Base-by-base conservation (phyloP, 2,329 filamentous ascomycete species). In the Thermochaetoides dissita region DNA sequence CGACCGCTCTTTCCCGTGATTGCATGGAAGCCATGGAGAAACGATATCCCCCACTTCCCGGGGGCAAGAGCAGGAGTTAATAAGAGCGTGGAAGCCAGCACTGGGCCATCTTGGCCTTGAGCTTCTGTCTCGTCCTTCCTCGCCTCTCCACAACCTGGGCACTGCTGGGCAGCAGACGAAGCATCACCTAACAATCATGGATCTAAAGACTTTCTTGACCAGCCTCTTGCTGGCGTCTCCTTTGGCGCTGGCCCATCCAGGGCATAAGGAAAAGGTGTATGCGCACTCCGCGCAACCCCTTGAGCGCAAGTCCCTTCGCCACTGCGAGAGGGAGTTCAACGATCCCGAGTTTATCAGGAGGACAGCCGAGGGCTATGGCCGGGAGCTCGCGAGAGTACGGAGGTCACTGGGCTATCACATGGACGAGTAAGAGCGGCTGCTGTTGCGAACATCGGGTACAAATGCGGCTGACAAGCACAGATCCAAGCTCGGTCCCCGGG, bases 321-420 rank as follows among this genome's bases (percentile, higher is more conserved):
- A 58, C 51, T 58, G 56, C 51, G 31, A 43, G 30, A 31, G 36
- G 38, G 40, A 49, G 29, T 57, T 58, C 45, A 37, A 37, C 31
- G 38, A 53, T 7, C 52, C 51, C 40, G 54, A 54, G 41, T 57
- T 58, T 24, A 32, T 55, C 34, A 47, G 50, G 44, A 46, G 49
- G 37, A 57, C 54, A 1, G 51, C 57, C 17, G 52, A 58, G 50
- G 43, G 47, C 42, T 52, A 58, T 43, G 54, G 51, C 7, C 38
- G 38, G 7, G 56, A 58, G 45, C 51, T 52, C 34, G 46, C 46
- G 9, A 46, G 54, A 31, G 45, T 58, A 24, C 47, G 50, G 35
- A 48, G 53, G n/a, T 39, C 43, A 12, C 34, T 52, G 5, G 55
- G 54, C 8, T 32, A 55, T 8, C 47, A 54, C 32, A 39, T 44